A percentile compares a stretch with the other conserved stretches of the same genome.
These are phyloP conservation scores for Heimioporus sp. DNA, from an alignment of 768 basidiomycete genomes.

Conservation along the genomic window DNA sequence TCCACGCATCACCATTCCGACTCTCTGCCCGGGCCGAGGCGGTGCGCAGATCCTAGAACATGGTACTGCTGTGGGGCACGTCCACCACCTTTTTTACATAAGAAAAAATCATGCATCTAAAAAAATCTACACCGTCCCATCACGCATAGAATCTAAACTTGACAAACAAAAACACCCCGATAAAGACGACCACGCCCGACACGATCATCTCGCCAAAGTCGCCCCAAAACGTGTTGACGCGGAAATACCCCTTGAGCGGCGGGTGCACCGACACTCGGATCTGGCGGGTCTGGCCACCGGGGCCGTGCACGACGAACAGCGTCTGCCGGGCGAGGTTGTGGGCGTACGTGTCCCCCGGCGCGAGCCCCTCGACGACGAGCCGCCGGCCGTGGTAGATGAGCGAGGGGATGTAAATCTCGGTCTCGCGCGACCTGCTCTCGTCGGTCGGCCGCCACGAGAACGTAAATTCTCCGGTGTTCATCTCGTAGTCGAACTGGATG, in stretches of 20 bases:
- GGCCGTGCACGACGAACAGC: constrained; percentile 55
- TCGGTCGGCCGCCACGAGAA: constrained; percentile 55
- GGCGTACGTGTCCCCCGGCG: constrained; percentile 45
- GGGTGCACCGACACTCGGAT: constrained; percentile 58
- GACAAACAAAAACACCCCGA: constrained; percentile 31
- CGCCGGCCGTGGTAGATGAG: constrained; percentile 54
- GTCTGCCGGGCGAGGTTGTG: constrained; percentile 74
- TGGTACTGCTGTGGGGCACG: too few relatives aligned
- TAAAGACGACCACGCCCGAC: constrained; percentile 31
- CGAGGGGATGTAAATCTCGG: constrained; percentile 82
- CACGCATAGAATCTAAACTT: constrained; percentile 26
- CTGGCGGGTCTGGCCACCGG: constrained; percentile 43
- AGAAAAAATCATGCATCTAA: too few relatives aligned
- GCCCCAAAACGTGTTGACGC: constrained; percentile 63
- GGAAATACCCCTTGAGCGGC: constrained; percentile 47
- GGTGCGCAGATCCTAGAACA: too few relatives aligned
- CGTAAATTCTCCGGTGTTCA: constrained; percentile 64
- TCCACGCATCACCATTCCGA: too few relatives aligned
- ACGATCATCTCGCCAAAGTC: constrained; percentile 44
- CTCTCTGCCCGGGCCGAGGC: too few relatives aligned
- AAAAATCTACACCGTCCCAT: constrained; percentile 1
- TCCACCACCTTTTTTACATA: too few relatives aligned
- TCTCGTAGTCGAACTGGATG: constrained; percentile 68
- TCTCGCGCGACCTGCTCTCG: constrained; percentile 48
- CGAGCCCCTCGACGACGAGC: constrained; percentile 58